phyloP scores from a whole-genome alignment of 192 early-diverging fungal species.

The Podila epigama region DNA sequence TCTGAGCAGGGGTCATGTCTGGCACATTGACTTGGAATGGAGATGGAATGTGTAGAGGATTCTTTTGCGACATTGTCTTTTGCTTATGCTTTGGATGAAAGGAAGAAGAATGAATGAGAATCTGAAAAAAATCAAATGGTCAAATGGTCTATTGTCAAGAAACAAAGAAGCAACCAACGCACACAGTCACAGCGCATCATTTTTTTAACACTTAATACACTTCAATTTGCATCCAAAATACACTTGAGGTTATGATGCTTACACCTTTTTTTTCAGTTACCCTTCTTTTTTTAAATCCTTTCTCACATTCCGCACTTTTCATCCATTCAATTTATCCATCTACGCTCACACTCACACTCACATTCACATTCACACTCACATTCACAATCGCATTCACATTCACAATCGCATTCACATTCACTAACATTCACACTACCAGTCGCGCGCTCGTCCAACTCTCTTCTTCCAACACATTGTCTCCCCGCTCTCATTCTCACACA shows the following conservation, averaged over 20 bases:
- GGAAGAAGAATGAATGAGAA: too few relatives aligned
- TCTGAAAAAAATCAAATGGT: too few relatives aligned
- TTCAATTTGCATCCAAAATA: too few relatives aligned
- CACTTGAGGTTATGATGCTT: too few relatives aligned
- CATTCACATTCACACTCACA: not conserved
- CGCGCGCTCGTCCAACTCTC: not conserved
- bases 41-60: constrained; percentile 37
- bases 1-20: constrained; percentile 39
- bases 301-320: not conserved
- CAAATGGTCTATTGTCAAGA: too few relatives aligned
- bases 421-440: not conserved
- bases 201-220: too few relatives aligned
- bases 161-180: too few relatives aligned
- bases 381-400: not conserved
- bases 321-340: not conserved
- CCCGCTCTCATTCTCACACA: not conserved
- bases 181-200: too few relatives aligned
- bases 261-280: not conserved
- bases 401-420: not conserved
- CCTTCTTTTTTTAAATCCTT: not conserved
- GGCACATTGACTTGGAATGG: constrained; percentile 28
- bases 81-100: too few relatives aligned
- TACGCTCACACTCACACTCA: not conserved
- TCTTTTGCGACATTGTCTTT: constrained; percentile 19
- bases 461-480: not conserved